A percentile compares a stretch with the other conserved stretches of the same genome.
Conservation (phyloP, 495 filamentous ascomycete genomes). For the Stereocaulon alpinum region DNA sequence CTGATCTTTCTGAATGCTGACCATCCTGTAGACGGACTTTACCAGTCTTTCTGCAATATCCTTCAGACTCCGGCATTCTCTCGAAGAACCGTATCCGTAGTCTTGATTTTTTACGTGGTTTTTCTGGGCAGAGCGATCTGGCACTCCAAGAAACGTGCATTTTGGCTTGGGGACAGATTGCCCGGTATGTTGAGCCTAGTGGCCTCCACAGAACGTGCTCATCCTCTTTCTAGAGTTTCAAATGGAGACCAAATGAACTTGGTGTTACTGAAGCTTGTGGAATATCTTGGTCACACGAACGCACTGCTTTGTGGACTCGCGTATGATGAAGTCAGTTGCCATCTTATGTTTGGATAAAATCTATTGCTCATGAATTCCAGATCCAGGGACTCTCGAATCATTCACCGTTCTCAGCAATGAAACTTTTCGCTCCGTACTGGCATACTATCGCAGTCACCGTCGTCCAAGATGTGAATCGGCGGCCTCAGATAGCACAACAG, state of each 20-base stretch:
- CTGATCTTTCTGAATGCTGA: slow-evolving; percentile 23
- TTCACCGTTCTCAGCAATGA: slow-evolving; percentile 46
- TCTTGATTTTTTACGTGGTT: slow-evolving; percentile 55
- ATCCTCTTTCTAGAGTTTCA: slow-evolving; percentile 36
- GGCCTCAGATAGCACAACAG: slow-evolving; percentile 70
- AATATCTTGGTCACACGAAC: slow-evolving; percentile 79
- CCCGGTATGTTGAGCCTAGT: slow-evolving; percentile 37
- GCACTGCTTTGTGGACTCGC: slow-evolving; percentile 66
- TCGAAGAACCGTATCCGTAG: slow-evolving; percentile 56
- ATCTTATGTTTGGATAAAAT: neutral
- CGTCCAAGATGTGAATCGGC: slow-evolving; percentile 66
- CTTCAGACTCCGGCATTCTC: slow-evolving; percentile 29
- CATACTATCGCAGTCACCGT: slow-evolving; percentile 65
- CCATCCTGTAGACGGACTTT: slow-evolving; percentile 45
- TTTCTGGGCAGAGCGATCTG: slow-evolving; percentile 54
- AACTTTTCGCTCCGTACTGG: slow-evolving; percentile 80
- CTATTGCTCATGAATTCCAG: slow-evolving; percentile 26
- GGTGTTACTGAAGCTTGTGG: slow-evolving; percentile 68
- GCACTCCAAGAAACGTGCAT: slow-evolving; percentile 74
- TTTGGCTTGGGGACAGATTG: slow-evolving; percentile 72
- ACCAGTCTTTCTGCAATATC: slow-evolving; percentile 50
- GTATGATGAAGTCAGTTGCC: slow-evolving; percentile 58
- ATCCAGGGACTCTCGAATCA: slow-evolving; percentile 55
- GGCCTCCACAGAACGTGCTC: slow-evolving; percentile 9
- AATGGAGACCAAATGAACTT: slow-evolving; percentile 74